These are phyloP conservation scores for Santalum album DNA, from an alignment of 164 flowering plant genomes.

Conservation along the genomic window DNA sequence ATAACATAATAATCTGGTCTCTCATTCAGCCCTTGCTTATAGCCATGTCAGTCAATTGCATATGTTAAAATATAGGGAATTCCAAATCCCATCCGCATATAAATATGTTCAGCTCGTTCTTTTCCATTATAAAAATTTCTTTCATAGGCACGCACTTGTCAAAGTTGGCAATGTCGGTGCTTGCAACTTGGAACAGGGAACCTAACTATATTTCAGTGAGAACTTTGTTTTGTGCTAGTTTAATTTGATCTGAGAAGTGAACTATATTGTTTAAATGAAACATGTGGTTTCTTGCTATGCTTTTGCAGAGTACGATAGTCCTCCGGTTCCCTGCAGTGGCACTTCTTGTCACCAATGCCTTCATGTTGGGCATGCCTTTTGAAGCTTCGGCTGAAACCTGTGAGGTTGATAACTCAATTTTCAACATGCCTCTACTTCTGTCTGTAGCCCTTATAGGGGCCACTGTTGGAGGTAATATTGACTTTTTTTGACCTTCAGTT, in stretches of 20 bases:
- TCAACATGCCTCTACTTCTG: constrained; percentile 74
- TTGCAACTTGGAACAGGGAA: too few species aligned
- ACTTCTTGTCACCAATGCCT: constrained; percentile 31
- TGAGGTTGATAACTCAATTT: constrained; percentile 44
- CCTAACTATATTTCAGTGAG: background rate
- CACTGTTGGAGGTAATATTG: constrained; percentile 66
- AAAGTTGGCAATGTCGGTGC: too few species aligned
- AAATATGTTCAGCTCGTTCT: too few species aligned
- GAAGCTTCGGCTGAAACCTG: constrained; percentile 91
- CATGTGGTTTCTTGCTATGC: background rate
- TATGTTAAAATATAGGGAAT: too few species aligned
- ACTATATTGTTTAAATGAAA: background rate
- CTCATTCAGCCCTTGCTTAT: too few species aligned
- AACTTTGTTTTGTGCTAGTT: background rate
- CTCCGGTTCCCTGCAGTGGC: constrained; percentile 21
- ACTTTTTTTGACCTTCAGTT: too few species aligned
- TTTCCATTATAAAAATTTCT: too few species aligned
- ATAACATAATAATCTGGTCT: too few species aligned
- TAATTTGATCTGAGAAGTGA: background rate
- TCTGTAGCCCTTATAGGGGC: constrained; percentile 76
- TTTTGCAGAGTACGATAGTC: constrained; percentile 26
- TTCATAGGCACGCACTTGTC: too few species aligned
- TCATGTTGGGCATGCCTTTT: constrained; percentile 45
- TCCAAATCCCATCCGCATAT: too few species aligned
- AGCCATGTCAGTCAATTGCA: background rate